Conservation (phyloP, 805 yeast genomes). For the Ogataea wickerhamii region DNA sequence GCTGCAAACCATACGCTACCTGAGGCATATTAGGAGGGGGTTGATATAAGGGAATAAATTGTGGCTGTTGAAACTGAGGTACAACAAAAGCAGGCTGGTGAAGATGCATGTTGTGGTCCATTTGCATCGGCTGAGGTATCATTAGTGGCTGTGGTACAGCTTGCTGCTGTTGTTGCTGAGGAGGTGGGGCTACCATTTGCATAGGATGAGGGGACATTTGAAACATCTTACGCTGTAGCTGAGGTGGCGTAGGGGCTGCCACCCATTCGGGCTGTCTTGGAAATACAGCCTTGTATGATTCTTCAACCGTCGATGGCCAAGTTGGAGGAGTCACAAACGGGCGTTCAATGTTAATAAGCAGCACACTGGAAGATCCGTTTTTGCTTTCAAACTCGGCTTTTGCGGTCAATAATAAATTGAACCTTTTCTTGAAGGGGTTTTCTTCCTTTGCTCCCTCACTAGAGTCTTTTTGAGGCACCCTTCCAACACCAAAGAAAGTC, state of each 20-base stretch:
- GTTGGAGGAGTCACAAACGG: conserved; percentile 76
- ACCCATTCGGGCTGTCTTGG: conserved; percentile 36
- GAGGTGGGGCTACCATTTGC: conserved; percentile 21
- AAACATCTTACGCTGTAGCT: conserved; percentile 17
- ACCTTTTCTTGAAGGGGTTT: conserved; percentile 39
- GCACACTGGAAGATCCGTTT: conserved; percentile 22
- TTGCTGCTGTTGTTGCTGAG: conserved; percentile 17
- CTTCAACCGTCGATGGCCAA: conserved; percentile 55
- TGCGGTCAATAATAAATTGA: conserved; percentile 51
- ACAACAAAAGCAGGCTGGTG: conserved; percentile 20
- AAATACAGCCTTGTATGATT: conserved; percentile 51
- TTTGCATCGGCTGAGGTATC: conserved; percentile 20
- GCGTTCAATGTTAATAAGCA: conserved; percentile 47
- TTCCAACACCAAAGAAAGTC: conserved; percentile 37
- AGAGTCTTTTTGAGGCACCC: conserved; percentile 30
- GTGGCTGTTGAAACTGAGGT: conserved; percentile 21
- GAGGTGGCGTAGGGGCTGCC: conserved; percentile 20
- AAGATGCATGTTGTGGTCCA: conserved; percentile 15
- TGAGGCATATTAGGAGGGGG: conserved; percentile 18
- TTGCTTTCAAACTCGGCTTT: conserved; percentile 31
- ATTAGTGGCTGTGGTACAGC: conserved; percentile 19
- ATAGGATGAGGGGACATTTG: conserved; percentile 22
- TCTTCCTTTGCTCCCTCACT: conserved; percentile 11
- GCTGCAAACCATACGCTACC: conserved; percentile 17
- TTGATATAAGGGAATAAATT: conserved; percentile 17